Conservation (phyloP, 2,329 filamentous ascomycete genomes). For the Lasiodiplodia sp. region DNA sequence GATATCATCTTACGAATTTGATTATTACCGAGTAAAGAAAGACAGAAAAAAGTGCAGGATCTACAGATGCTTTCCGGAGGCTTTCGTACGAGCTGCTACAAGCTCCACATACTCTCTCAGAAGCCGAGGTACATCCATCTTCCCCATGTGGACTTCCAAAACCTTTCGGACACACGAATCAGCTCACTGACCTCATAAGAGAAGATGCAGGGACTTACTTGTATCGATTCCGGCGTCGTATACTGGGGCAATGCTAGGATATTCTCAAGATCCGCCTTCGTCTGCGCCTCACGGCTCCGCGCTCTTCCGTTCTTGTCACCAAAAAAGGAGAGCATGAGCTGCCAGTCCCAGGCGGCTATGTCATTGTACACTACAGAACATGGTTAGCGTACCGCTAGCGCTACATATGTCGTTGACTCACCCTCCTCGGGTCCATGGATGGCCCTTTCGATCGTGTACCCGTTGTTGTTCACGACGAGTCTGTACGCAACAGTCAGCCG, state of each 20-base stretch:
- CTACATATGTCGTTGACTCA: background rate
- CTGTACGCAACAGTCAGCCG: slow-evolving; percentile 41
- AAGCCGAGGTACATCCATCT: background rate
- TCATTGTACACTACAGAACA: slow-evolving; percentile 34
- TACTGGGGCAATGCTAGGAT: background rate
- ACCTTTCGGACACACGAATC: background rate
- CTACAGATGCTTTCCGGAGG: background rate
- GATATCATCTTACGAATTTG: too few species aligned
- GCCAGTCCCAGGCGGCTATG: slow-evolving; percentile 37
- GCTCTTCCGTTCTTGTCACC: slow-evolving; percentile 30
- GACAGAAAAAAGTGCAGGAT: background rate
- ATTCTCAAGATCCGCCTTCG: background rate
- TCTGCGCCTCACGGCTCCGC: background rate
- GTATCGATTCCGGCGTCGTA: background rate
- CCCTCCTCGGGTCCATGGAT: slow-evolving; percentile 43
- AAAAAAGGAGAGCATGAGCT: slow-evolving; percentile 35
- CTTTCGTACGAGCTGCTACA: background rate
- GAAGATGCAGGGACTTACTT: background rate
- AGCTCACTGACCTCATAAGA: background rate
- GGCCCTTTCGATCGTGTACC: slow-evolving; percentile 50
- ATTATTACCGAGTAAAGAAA: too few species aligned
- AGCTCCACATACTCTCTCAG: background rate
- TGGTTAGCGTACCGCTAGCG: background rate
- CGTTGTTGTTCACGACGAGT: slow-evolving; percentile 48
- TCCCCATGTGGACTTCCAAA: background rate